phyloP scores from a whole-genome alignment of 73 alveolate genomes.

The Symbiodinium pilosum region DNA sequence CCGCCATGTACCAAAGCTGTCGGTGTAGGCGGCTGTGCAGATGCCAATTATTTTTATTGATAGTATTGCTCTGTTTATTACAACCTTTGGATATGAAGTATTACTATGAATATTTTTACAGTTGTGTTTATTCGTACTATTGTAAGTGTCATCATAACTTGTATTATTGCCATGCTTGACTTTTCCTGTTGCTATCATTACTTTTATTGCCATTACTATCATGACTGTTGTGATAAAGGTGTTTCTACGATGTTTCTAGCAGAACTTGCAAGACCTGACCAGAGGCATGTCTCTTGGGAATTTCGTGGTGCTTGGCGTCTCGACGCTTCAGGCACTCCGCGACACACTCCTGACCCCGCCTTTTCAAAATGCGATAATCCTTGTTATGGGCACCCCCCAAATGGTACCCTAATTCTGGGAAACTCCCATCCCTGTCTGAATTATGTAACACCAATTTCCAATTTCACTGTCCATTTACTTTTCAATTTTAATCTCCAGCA shows the following conservation, averaged over 20 bases:
- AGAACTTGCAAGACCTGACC: too few species aligned
- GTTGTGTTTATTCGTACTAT: not conserved
- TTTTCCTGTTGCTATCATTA: too few species aligned
- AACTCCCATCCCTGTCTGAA: too few species aligned
- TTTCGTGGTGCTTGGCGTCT: constrained; percentile 70
- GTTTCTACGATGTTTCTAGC: too few species aligned
- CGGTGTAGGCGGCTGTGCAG: constrained; percentile 82
- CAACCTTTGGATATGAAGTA: not conserved
- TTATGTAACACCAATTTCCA: too few species aligned
- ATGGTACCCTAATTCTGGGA: too few species aligned
- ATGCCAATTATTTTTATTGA: not conserved
- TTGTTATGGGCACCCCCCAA: too few species aligned
- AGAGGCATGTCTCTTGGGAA: constrained; percentile 84
- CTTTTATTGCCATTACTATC: too few species aligned
- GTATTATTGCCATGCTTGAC: not conserved
- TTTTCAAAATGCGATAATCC: too few species aligned
- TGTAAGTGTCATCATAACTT: not conserved
- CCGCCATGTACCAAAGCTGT: constrained; percentile 90
- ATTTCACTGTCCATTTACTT: not conserved
- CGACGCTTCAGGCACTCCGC: constrained; percentile 28
- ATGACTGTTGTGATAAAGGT: too few species aligned
- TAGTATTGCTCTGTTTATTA: not conserved
- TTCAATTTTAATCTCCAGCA: not conserved
- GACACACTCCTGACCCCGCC: not conserved
- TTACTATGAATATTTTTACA: too few species aligned